Evolutionary conservation across 2,329 filamentous ascomycete genomes (phyloP).

Genomic region (Aspergillus brunneoviolaceus): DNA sequence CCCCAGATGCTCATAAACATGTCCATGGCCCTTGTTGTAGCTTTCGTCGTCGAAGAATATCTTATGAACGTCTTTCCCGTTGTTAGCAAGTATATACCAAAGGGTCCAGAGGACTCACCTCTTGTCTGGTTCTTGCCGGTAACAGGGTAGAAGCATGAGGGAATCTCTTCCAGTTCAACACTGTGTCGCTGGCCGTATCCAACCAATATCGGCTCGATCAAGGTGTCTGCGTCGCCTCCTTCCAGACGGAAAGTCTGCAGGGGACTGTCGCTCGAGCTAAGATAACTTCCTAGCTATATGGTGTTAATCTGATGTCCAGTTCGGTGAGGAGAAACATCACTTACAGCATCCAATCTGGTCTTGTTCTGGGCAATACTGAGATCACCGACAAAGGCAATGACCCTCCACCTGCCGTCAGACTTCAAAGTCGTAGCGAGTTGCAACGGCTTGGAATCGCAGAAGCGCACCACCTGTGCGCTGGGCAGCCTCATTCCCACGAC

Average conservation of each 20-base stretch:
- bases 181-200: conserved; percentile 49
- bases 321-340: conserved; percentile 10
- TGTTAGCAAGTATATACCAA: not conserved
- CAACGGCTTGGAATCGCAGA: conserved; percentile 59
- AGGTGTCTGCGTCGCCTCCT: conserved; percentile 49
- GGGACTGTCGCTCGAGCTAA: conserved; percentile 43
- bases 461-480: conserved; percentile 59
- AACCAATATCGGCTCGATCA: conserved; percentile 60
- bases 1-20: conserved; percentile 58
- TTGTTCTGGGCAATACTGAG: conserved; percentile 30
- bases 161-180: conserved; percentile 56
- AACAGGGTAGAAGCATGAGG: conserved; percentile 56
- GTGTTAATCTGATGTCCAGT: conserved; percentile 6
- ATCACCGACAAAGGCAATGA: conserved; percentile 52
- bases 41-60: conserved; percentile 57
- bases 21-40: conserved; percentile 56
- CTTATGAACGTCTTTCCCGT: conserved; percentile 55
- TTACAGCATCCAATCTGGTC: conserved; percentile 41
- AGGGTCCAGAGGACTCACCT: conserved; percentile 39
- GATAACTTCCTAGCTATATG: conserved; percentile 41
- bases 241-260: conserved; percentile 46
- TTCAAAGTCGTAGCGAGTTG: conserved; percentile 52
- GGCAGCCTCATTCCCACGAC: conserved; percentile 52
- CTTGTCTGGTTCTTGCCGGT: conserved; percentile 57
- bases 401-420: conserved; percentile 54